Percentiles rank a stretch among this genome's conserved stretches.
Evolutionary conservation across 1,284 basidiomycete species (phyloP).

Genomic region (Sporisorium sorghi): DNA sequence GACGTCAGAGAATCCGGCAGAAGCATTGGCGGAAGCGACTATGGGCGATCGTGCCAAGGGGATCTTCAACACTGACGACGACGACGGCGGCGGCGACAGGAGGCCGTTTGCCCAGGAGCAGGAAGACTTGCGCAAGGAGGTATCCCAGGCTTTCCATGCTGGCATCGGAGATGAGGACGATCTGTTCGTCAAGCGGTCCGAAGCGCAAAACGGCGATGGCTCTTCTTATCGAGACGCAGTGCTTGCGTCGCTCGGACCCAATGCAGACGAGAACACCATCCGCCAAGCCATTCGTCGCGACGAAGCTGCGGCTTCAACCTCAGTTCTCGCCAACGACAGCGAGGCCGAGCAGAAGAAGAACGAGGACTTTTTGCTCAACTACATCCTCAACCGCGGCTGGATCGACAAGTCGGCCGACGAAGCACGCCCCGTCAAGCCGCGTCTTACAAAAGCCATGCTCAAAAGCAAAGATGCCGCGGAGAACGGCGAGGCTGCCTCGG

Average conservation of each 20-base stretch:
- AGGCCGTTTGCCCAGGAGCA: conserved; percentile 85
- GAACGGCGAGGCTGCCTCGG: conserved; percentile 14
- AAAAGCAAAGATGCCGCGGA: conserved; percentile 26
- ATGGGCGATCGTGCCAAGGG: conserved; percentile 27
- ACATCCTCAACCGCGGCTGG: conserved; percentile 68
- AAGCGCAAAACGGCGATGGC: conserved; percentile 80
- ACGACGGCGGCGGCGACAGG: conserved; percentile 72
- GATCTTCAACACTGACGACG: conserved; percentile 71
- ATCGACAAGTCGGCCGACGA: conserved; percentile 57
- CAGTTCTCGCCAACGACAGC: conserved; percentile 23
- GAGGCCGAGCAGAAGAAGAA: conserved; percentile 71
- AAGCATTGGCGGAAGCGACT: conserved; percentile 65
- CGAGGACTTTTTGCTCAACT: conserved; percentile 83
- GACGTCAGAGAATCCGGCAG: conserved; percentile 60
- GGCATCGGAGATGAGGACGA: conserved; percentile 71
- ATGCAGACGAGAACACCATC: conserved; percentile 73
- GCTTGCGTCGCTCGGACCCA: conserved; percentile 81
- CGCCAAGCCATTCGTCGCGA: conserved; percentile 50
- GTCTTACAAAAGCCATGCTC: conserved; percentile 33
- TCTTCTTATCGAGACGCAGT: conserved; percentile 84
- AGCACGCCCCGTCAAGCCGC: conserved; percentile 37
- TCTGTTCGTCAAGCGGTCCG: conserved; percentile 77
- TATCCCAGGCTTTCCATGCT: conserved; percentile 81
- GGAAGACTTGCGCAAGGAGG: conserved; percentile 80
- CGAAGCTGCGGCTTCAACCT: conserved; percentile 38